Conservation (phyloP, 371 early-diverging fungal species). For the Rhizopus microsporus region DNA sequence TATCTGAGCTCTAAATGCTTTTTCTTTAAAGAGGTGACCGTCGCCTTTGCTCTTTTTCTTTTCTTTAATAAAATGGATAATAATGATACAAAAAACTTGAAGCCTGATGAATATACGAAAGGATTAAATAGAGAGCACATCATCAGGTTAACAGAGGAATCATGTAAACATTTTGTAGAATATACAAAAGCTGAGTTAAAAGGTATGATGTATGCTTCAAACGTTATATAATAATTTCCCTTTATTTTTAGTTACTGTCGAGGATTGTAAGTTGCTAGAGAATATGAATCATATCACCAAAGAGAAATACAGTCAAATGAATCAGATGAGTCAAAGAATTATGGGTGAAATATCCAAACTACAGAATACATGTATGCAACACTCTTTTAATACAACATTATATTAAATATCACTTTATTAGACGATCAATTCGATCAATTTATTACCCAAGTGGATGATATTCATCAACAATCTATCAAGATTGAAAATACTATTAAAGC, state of each 20-base stretch:
- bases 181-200: slow-evolving; percentile 60
- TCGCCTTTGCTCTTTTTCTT: background rate
- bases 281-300: slow-evolving; percentile 61
- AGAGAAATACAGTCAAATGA: slow-evolving; percentile 62
- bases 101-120: slow-evolving; percentile 40
- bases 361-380: slow-evolving; percentile 53
- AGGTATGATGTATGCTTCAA: slow-evolving; percentile 29
- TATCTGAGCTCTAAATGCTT: too few relatives aligned
- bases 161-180: slow-evolving; percentile 55
- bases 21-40: too few relatives aligned
- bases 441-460: slow-evolving; percentile 58
- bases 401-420: slow-evolving; percentile 11
- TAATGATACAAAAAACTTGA: slow-evolving; percentile 12
- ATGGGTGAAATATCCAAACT: slow-evolving; percentile 62
- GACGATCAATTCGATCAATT: slow-evolving; percentile 60
- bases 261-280: slow-evolving; percentile 61
- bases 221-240: background rate
- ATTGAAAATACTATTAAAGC: slow-evolving; percentile 59
- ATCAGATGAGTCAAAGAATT: slow-evolving; percentile 59
- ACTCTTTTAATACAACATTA: background rate
- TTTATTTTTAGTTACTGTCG: slow-evolving; percentile 48
- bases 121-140: slow-evolving; percentile 55
- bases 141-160: slow-evolving; percentile 53
- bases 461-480: slow-evolving; percentile 56
- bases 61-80: background rate